Evolutionary conservation across 1,284 basidiomycete species (phyloP).

Genomic region (Ceratobasidium sp.): DNA sequence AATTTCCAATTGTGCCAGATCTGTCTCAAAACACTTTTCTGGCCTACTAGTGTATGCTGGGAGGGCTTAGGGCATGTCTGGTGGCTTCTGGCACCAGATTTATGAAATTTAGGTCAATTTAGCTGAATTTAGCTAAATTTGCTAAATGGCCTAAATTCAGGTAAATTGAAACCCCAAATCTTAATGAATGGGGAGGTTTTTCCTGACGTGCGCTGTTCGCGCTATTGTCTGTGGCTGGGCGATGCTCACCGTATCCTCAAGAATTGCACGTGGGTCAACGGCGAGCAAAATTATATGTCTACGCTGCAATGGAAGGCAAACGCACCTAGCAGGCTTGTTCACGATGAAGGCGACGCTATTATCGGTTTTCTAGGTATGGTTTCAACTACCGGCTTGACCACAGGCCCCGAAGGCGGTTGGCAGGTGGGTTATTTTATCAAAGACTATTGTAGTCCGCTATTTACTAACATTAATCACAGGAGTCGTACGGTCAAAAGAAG

Average conservation of each 20-base stretch:
- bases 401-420: slow-evolving; percentile 1
- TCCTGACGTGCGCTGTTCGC: neutral
- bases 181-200: too few species aligned
- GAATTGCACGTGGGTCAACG: neutral
- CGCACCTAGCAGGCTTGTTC: neutral
- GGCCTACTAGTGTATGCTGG: too few species aligned
- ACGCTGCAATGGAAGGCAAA: neutral
- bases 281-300: neutral
- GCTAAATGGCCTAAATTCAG: too few species aligned
- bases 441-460: too few species aligned
- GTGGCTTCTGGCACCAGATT: too few species aligned
- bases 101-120: too few species aligned
- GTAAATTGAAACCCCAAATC: too few species aligned
- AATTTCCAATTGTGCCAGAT: too few species aligned
- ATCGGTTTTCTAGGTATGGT: neutral
- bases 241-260: neutral
- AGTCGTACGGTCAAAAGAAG: neutral
- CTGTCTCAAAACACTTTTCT: too few species aligned
- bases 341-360: neutral
- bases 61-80: too few species aligned
- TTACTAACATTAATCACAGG: neutral
- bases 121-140: too few species aligned
- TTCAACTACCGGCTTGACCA: neutral
- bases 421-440: neutral
- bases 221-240: neutral